Base-by-base conservation (phyloP, 2,329 filamentous ascomycete genomes). In the Aspergillaceae sp. region DNA sequence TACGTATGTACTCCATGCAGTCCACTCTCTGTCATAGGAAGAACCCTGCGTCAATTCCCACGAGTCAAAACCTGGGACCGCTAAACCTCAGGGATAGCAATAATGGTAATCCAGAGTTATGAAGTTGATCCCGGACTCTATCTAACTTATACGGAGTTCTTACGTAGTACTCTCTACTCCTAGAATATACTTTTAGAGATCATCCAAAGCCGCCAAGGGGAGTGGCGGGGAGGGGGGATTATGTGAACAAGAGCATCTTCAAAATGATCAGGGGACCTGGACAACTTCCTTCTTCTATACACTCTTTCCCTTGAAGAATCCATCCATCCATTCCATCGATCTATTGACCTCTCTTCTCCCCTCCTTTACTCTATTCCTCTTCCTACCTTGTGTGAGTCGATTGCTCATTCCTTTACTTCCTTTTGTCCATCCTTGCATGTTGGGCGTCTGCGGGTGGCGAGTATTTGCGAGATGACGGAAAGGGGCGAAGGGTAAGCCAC, bases 401-500 rank as follows among this genome's bases (percentile, higher is more conserved):
- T 27, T 40, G 8, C 38, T 40, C 5, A 8, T 40, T 40, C 8
- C 26, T 40, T 26, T 26, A 11, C 4, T 19, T 10, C 38, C 8
- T 40, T 28, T 26, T 40, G 28, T 11, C 38, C 6, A 26, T 29
- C n/a, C 26, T 26, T 29, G 26, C n/a, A 40, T 27, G n/a, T 10
- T 10, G 32, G 38, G 19, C 19, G 19, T 19, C 32, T 44, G n/a
- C 45, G 41, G 36, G 47, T 43, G 45, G 41, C 43, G 34, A 36
- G 46, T 48, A 41, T 19, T 19, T 27, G 32, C 51, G 51, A 49
- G 44, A 64, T 64, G 60, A 54, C 53, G 48, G 61, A 64, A 46
- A 62, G 55, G 52, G 48, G 48, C 43, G 57, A 59, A 59, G 56
- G 60, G 61, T 63, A 52, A 60, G 58, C 56, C 38, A 35, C 29